phyloP scores from a whole-genome alignment of 2,329 filamentous ascomycete genomes.

The Corynespora cassiicola region DNA sequence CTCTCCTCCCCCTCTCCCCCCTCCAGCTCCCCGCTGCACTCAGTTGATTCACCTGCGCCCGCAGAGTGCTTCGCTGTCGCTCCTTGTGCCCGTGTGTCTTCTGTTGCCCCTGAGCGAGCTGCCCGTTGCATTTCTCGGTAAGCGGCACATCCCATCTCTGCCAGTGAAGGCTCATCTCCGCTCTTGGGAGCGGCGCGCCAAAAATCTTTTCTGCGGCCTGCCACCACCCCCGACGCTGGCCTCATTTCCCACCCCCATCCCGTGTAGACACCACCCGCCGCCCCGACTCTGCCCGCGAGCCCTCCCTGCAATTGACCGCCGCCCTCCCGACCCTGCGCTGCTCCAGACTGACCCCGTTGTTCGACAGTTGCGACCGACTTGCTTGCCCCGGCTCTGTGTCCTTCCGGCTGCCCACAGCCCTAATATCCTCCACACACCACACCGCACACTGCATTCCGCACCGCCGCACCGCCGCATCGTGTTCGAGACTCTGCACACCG shows the following conservation, averaged over 20 bases:
- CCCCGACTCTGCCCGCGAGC: conserved; percentile 13
- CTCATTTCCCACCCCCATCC: conserved; percentile 35
- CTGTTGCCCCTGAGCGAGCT: conserved; percentile 10
- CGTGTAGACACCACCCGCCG: conserved; percentile 24
- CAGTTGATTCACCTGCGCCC: conserved; percentile 27
- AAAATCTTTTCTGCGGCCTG: conserved; percentile 39
- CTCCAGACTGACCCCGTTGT: conserved; percentile 14
- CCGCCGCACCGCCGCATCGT: conserved; percentile 6
- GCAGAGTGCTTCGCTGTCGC: conserved; percentile 37
- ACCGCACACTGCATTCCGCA: conserved; percentile 10
- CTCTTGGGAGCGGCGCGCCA: conserved; percentile 30
- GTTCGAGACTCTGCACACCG: no score
- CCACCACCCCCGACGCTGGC: conserved; percentile 21
- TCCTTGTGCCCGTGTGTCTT: conserved; percentile 31
- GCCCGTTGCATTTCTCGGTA: conserved; percentile 38
- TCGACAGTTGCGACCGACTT: conserved; percentile 12
- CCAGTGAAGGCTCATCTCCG: conserved; percentile 25
- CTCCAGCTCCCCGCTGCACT: conserved; percentile 29
- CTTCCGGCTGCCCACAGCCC: conserved; percentile 16
- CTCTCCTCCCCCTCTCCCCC: conserved; percentile 19
- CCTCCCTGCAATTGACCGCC: conserved; percentile 25
- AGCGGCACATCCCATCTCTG: conserved; percentile 31
- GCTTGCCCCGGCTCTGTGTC: conserved; percentile 12
- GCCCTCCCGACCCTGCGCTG: conserved; percentile 19
- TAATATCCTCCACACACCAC: conserved; percentile 8